Evolutionary conservation across 768 basidiomycete species (phyloP).

Genomic region (Xerocomellus chrysenteron): DNA sequence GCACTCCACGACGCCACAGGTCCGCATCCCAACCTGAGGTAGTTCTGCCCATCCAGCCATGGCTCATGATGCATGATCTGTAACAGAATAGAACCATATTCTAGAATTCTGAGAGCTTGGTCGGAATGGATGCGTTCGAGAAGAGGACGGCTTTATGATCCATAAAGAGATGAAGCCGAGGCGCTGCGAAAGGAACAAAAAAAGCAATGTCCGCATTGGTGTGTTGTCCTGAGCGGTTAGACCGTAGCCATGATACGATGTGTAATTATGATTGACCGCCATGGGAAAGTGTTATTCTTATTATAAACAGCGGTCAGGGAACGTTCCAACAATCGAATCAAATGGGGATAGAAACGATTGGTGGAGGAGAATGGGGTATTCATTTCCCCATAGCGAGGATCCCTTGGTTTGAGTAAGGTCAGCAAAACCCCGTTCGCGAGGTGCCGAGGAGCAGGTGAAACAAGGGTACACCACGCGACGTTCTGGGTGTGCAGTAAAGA

Average conservation of each 20-base stretch:
- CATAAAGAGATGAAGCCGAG: constrained; percentile 6
- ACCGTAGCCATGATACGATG: constrained; percentile 25
- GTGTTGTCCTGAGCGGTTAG: constrained; percentile 4
- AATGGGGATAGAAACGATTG: constrained; percentile 19
- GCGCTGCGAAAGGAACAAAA: constrained; percentile 1
- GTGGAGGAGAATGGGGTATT: constrained; percentile 12
- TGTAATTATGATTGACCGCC: constrained; percentile 5
- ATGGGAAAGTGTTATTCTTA: constrained; percentile 24
- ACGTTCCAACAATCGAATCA: constrained; percentile 7
- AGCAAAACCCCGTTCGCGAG: constrained; percentile 18
- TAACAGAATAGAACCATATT: constrained; percentile 2
- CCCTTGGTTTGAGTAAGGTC: constrained; percentile 3
- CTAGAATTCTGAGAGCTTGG: constrained; percentile 4
- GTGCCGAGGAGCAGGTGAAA: constrained; percentile 28
- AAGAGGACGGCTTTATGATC: constrained; percentile 13
- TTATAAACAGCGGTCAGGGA: constrained; percentile 14
- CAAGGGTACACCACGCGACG: constrained; percentile 3
- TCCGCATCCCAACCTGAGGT: constrained; percentile 9
- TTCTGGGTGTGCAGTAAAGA: not conserved
- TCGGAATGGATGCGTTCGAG: constrained; percentile 6
- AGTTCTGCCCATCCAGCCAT: constrained; percentile 10
- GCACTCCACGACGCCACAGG: constrained; percentile 26
- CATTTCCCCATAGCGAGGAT: constrained; percentile 12
- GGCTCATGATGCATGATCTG: not conserved
- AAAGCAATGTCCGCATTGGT: constrained; percentile 1